These are phyloP conservation scores for Agrocybe pediades DNA, from an alignment of 768 basidiomycete species.

Conservation along the genomic window DNA sequence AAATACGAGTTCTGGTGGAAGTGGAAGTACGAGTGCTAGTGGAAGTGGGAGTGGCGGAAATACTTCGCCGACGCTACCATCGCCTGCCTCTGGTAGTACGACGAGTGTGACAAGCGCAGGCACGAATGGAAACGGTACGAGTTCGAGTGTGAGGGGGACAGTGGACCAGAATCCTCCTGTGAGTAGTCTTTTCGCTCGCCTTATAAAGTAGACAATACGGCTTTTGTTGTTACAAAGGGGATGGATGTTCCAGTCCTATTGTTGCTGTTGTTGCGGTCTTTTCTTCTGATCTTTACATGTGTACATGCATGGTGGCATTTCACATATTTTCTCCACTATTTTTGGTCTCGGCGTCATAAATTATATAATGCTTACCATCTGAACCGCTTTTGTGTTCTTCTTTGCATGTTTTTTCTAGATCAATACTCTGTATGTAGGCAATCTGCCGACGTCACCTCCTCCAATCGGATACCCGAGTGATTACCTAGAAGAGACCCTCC, in stretches of 20 bases:
- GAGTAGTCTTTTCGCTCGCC: constrained; percentile 28
- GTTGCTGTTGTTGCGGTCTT: constrained; percentile 1
- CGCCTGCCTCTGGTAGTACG: constrained; percentile 57
- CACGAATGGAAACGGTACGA: not conserved
- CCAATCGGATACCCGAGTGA: constrained; percentile 74
- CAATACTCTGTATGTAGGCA: constrained; percentile 99
- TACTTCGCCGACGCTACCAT: constrained; percentile 75
- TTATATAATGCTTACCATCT: constrained; percentile 3
- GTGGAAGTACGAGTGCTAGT: constrained; percentile 12
- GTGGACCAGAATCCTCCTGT: constrained; percentile 95
- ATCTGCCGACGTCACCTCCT: constrained; percentile 81
- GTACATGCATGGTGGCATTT: not conserved
- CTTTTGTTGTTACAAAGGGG: not conserved
- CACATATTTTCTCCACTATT: not conserved
- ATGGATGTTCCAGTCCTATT: not conserved
- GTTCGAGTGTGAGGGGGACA: constrained; percentile 35
- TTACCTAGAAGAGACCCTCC: constrained; percentile 84
- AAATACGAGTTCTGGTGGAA: not conserved
- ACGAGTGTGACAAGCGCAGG: constrained; percentile 41
- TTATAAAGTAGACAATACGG: not conserved
- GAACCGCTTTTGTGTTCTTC: constrained; percentile 6
- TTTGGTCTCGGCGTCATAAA: not conserved
- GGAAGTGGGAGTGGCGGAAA: constrained; percentile 35
- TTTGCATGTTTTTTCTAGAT: constrained; percentile 49
- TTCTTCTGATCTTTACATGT: not conserved